phyloP scores from a whole-genome alignment of 495 filamentous ascomycete genomes.

The Lineolata rhizophorae region DNA sequence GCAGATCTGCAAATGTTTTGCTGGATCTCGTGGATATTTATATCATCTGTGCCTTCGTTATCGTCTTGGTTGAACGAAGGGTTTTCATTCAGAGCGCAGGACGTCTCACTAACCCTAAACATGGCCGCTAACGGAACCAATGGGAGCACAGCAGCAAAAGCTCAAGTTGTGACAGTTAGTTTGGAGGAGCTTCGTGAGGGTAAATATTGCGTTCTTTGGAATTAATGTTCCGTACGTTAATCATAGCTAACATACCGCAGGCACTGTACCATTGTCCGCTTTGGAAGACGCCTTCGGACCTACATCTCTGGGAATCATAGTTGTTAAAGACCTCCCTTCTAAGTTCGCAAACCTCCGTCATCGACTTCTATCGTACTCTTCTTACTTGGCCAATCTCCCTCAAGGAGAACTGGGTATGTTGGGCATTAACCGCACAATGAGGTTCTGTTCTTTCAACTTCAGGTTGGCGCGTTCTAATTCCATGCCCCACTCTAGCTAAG shows the following conservation, averaged over 20 bases:
- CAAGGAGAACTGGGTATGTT: constrained; percentile 43
- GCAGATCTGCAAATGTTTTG: too few relatives aligned
- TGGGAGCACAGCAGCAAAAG: too few relatives aligned
- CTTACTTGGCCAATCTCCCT: constrained; percentile 70
- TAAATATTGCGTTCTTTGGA: constrained; percentile 10
- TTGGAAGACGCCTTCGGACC: constrained; percentile 81
- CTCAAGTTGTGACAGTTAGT: too few relatives aligned
- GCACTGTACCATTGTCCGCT: constrained; percentile 45
- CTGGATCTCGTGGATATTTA: too few relatives aligned
- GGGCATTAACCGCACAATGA: background rate
- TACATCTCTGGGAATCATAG: constrained; percentile 72
- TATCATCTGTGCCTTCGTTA: too few relatives aligned
- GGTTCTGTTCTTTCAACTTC: background rate
- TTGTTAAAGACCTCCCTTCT: constrained; percentile 63
- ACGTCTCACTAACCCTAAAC: too few relatives aligned
- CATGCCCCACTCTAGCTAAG: constrained; percentile 21
- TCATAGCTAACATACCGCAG: constrained; percentile 18
- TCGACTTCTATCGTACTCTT: constrained; percentile 63
- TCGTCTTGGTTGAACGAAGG: too few relatives aligned
- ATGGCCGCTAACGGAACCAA: too few relatives aligned
- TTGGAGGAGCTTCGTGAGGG: constrained; percentile 26
- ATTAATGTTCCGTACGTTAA: constrained; percentile 1
- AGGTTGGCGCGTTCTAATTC: background rate
- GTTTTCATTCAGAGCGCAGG: too few relatives aligned
- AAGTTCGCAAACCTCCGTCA: constrained; percentile 46